Evolutionary conservation across 2,329 filamentous ascomycete genomes (phyloP), one percentile per base, ranked within the genome.

Genomic region (Fusarium fujikuroi): DNA sequence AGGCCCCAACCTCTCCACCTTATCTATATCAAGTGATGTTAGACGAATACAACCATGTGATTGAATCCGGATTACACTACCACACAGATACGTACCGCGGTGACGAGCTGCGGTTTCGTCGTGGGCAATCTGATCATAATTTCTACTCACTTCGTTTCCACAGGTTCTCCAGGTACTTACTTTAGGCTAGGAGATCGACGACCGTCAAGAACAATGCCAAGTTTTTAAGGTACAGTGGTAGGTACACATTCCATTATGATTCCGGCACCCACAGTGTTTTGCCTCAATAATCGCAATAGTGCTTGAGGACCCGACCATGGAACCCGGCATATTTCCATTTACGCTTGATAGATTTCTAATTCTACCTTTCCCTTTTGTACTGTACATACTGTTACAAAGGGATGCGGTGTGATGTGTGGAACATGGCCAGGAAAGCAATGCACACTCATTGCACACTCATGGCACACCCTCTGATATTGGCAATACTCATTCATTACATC

Each of bases 41-140:
- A 77, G 50, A 77, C 76, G 76, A 77, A 62, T 37, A 50, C 50
- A 44, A 65, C 76, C 75, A 75, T 76, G 75, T 74, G 76, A 76
- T 61, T 57, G 60, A 70, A 70, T 75, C 58, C n/a, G 14, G 40
- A 50, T n/a, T 36, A n/a, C 34, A 47, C 40, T 40, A 36, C 53
- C 21, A 46, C 25, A 15, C 23, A 63, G 23, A 56, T 64, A 64
- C 58, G 58, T 63, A 40, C 57, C n/a, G 40, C 19, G 25, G 44
- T 30, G 16, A n/a, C 18, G 21, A 40, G 19, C 32, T 37, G 40
- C 23, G 23, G 18, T n/a, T 44, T 40, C 39, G 40, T 37, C 36
- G 59, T 62, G 21, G 42, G n/a, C 32, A 58, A 28, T 59, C 54
- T 50, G n/a, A 52, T 25, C 30, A 36, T 34, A 36, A 36, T 16